Conservation (phyloP, 495 filamentous ascomycete genomes). For the Tuber brumale region DNA sequence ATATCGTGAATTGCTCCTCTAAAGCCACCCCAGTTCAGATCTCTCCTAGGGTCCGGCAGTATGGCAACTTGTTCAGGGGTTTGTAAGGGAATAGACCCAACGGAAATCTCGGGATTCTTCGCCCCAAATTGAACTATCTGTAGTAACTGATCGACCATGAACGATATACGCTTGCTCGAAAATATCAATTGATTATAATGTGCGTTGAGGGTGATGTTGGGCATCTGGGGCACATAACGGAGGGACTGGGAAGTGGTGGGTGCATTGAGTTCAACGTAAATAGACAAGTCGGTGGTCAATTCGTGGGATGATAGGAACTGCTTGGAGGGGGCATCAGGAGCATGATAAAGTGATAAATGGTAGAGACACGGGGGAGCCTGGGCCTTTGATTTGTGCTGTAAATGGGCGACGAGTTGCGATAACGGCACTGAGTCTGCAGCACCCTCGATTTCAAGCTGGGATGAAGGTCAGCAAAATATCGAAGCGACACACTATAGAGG, state of each 20-base stretch:
- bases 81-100: slow-evolving; percentile 50
- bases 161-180: slow-evolving; percentile 48
- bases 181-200: slow-evolving; percentile 52
- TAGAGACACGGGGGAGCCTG: slow-evolving; percentile 47
- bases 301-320: slow-evolving; percentile 39
- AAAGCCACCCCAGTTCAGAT: slow-evolving; percentile 79
- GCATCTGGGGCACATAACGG: slow-evolving; percentile 30
- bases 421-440: slow-evolving; percentile 49
- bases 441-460: slow-evolving; percentile 44
- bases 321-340: slow-evolving; percentile 45
- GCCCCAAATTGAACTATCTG: slow-evolving; percentile 47
- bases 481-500: background rate
- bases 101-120: slow-evolving; percentile 45
- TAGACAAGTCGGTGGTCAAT: slow-evolving; percentile 47
- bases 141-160: slow-evolving; percentile 47
- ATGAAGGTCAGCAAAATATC: slow-evolving; percentile 12
- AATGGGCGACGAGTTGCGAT: slow-evolving; percentile 46
- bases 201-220: slow-evolving; percentile 46
- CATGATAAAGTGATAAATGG: slow-evolving; percentile 50
- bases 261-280: slow-evolving; percentile 45
- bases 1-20: slow-evolving; percentile 75
- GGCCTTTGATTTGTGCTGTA: slow-evolving; percentile 47
- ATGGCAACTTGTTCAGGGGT: slow-evolving; percentile 47
- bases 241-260: slow-evolving; percentile 28
- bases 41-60: slow-evolving; percentile 66